Evolutionary conservation across 495 filamentous ascomycete genomes (phyloP).

Genomic region (Penicillium coprophilum): DNA sequence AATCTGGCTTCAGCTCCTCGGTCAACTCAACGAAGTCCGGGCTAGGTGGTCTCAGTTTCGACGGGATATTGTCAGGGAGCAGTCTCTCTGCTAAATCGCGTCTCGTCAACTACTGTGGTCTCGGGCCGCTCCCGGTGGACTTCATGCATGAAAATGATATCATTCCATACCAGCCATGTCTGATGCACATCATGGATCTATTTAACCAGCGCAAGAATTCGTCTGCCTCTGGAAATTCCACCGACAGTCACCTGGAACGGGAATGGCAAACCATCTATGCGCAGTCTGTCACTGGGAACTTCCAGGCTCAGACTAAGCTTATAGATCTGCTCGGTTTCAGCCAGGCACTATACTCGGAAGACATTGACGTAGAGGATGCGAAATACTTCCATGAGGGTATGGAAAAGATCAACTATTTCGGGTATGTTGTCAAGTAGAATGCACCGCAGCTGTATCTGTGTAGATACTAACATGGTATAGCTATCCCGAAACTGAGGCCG

Average conservation of each 20-base stretch:
- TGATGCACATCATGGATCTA: slow-evolving; percentile 45
- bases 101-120: slow-evolving; percentile 46
- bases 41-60: slow-evolving; percentile 43
- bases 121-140: slow-evolving; percentile 47
- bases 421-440: slow-evolving; percentile 35
- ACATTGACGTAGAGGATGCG: slow-evolving; percentile 25
- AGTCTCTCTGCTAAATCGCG: slow-evolving; percentile 47
- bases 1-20: slow-evolving; percentile 26
- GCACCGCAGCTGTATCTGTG: slow-evolving; percentile 18
- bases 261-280: slow-evolving; percentile 47
- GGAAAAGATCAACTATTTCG: slow-evolving; percentile 50
- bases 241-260: slow-evolving; percentile 16
- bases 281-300: slow-evolving; percentile 47
- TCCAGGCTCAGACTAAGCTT: slow-evolving; percentile 40
- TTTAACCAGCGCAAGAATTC: slow-evolving; percentile 38
- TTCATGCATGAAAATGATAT: slow-evolving; percentile 43
- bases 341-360: slow-evolving; percentile 34
- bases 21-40: background rate
- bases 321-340: slow-evolving; percentile 43
- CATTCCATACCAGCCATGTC: slow-evolving; percentile 48
- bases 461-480: slow-evolving; percentile 28
- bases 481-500: slow-evolving; percentile 40
- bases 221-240: slow-evolving; percentile 9
- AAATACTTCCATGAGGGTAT: slow-evolving; percentile 31
- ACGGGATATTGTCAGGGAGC: slow-evolving; percentile 42